Evolutionary conservation across 495 filamentous ascomycete species (phyloP), one percentile per base, ranked within the genome.

Genomic region (Aspergillus mulundensis): DNA sequence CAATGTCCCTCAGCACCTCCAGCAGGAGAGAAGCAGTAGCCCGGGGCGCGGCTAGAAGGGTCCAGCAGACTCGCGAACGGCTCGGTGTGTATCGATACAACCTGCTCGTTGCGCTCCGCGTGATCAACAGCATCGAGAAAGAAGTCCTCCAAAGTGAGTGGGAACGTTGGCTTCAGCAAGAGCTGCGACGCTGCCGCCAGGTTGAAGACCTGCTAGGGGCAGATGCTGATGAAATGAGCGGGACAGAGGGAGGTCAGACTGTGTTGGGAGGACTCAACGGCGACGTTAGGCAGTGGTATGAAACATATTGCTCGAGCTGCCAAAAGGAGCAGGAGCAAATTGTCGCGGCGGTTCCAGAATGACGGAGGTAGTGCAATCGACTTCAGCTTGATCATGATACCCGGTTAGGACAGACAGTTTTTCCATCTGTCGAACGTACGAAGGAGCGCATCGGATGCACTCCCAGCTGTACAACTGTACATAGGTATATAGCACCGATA

Each of bases 51-150:
- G 82, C 82, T 6, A 80, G 77, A 8, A 84, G 90, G 2, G 77
- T 96, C 28, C 80, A 87, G 25, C 81, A 85, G 50, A 91, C 90
- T 14, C 80, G 91, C 6, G 87, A 95, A 70, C 80, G 86, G 32
- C 82, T 98, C 2, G 94, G 87, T 10, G 70, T 81, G 12, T 93
- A 96, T 68, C 81, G 94, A n/a, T 90, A 98, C 65, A 90, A 97
- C 63, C 77, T 97, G 19, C 75, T 97, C 1, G 91, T 98, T 5
- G 91, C 91, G 15, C 81, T 97, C 72, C 85, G 92, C 6, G 81
- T 97, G 3, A 85, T 98, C 48, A 96, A 97, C 66, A 85, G 80
- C 41, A 83, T 97, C 10, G 94, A 98, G 74, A 72, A 77, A 49
- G 93, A 97, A 67, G 85, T 95, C 65, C 59, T 97, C 53, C 77